phyloP scores from a whole-genome alignment of 352 stramenopile genomes.

The Pythium sp. region DNA sequence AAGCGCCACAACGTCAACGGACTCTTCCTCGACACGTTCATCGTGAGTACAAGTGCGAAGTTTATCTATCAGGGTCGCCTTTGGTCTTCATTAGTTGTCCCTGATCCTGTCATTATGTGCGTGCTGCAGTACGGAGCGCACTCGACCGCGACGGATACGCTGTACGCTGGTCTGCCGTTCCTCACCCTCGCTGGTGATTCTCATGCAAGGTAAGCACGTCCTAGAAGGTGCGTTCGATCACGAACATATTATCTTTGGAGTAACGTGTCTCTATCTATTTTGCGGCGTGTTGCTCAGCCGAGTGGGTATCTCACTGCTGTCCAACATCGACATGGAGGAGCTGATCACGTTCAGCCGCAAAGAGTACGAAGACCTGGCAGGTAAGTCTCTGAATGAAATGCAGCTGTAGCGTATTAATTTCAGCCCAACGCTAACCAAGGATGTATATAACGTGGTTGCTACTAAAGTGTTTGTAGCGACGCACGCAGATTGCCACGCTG shows the following conservation, averaged over 20 bases:
- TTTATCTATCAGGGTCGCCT: no score
- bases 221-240: no score
- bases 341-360: constrained; percentile 42
- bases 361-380: constrained; percentile 53
- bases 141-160: constrained; percentile 88
- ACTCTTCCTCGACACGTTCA: constrained; percentile 91
- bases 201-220: constrained; percentile 56
- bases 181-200: constrained; percentile 76
- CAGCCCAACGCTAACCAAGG: no score
- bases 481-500: constrained; percentile 15
- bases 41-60: constrained; percentile 30
- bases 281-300: constrained; percentile 25
- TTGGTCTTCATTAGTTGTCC: neutral
- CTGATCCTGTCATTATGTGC: neutral
- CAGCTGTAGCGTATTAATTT: neutral
- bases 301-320: constrained; percentile 44
- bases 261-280: neutral
- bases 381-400: constrained; percentile 15
- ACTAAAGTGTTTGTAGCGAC: constrained; percentile 42
- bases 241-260: no score
- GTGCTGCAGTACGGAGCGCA: constrained; percentile 87
- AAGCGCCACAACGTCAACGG: constrained; percentile 61
- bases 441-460: no score
- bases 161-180: constrained; percentile 84
- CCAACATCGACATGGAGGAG: constrained; percentile 32